Base-by-base conservation (phyloP, 108 stramenopile species). In the Schizochytrium sp. region DNA sequence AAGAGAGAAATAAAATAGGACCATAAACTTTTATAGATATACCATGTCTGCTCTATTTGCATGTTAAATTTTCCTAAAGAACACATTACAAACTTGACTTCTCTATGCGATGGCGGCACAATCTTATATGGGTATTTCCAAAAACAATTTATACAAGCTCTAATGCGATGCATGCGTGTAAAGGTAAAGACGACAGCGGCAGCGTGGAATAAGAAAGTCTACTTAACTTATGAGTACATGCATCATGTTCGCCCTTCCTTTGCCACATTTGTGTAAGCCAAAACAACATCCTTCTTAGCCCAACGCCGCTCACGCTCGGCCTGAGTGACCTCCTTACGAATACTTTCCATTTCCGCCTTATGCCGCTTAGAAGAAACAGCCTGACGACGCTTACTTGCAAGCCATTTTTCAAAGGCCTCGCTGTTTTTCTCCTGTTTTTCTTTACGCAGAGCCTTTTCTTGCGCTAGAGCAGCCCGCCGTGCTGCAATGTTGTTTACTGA, bases 231-330 rank as follows among this genome's bases (percentile, higher is more conserved):
- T 28, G 28, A 28, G 28, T 28, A 28, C 28, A 28, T 28, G 28
- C 28, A 28, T 28, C 28, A 28, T 28, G 28, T 28, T 60, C 59
- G 59, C 1, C 1, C 59, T n/a, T n/a, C 17, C 19, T 17, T n/a
- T n/a, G 28, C 19, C 64, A 38, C 64, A 8, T 44, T 44, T 15
- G 64, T 13, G 2, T 69, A 69, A 12, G 64, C 64, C 7, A 69
- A 44, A 8, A 69, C 64, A 15, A 69, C 64, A 44, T 69, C 64
- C 64, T 69, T 69, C 28, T 69, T 69, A 0, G 64, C 64, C 64
- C 64, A 69, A 7, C 3, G 12, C 19, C 64, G 64, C 28, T 69
- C 12, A 28, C 64, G 64, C 28, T 69, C 64, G 42, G 64, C 2
- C 12, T 12, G 1, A 8, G 64, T 44, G 5, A 69, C 64, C 2